A percentile compares a stretch with the other conserved stretches of the same genome.
These are phyloP conservation scores for Fusarium stilboides DNA, from an alignment of 2,329 filamentous ascomycete genomes.

Conservation along the genomic window DNA sequence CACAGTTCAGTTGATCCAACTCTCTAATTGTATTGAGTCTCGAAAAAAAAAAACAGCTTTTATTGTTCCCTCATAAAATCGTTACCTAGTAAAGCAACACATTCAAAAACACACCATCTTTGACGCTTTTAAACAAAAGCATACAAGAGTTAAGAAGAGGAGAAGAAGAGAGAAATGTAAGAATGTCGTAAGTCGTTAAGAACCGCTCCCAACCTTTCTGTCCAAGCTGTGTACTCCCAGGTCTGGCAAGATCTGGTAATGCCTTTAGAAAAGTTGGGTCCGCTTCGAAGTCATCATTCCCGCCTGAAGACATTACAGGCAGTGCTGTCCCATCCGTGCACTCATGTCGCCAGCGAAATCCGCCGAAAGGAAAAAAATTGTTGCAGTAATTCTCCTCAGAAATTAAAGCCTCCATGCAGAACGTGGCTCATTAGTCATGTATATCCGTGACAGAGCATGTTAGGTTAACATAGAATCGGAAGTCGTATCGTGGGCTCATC, in stretches of 20 bases:
- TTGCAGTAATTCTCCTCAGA: slow-evolving; percentile 44
- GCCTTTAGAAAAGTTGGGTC: slow-evolving; percentile 45
- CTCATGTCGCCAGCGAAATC: slow-evolving; percentile 51
- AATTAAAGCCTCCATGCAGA: slow-evolving; percentile 60
- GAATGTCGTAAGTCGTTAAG: slow-evolving; percentile 47
- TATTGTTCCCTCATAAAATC: slow-evolving; percentile 59
- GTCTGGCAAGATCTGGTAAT: slow-evolving; percentile 39
- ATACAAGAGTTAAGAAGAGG: slow-evolving; percentile 47
- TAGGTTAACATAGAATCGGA: slow-evolving; percentile 55
- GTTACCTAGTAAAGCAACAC: slow-evolving; percentile 58
- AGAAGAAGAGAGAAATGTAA: slow-evolving; percentile 53
- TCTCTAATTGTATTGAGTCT: slow-evolving; percentile 47
- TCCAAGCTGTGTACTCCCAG: slow-evolving; percentile 47
- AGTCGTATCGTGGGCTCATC: slow-evolving; percentile 57
- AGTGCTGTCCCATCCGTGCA: slow-evolving; percentile 53
- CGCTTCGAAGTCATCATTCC: slow-evolving; percentile 51
- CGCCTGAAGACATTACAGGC: slow-evolving; percentile 59
- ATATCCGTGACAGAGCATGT: slow-evolving; percentile 56
- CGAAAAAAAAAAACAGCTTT: slow-evolving; percentile 54
- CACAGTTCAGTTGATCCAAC: slow-evolving; percentile 35
- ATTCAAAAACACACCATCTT: slow-evolving; percentile 54
- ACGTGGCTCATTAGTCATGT: slow-evolving; percentile 64
- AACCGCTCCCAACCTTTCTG: slow-evolving; percentile 45
- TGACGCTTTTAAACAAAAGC: slow-evolving; percentile 48
- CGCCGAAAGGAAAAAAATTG: slow-evolving; percentile 45